Conservation (phyloP, 768 basidiomycete species). For the Calocera cornea region DNA sequence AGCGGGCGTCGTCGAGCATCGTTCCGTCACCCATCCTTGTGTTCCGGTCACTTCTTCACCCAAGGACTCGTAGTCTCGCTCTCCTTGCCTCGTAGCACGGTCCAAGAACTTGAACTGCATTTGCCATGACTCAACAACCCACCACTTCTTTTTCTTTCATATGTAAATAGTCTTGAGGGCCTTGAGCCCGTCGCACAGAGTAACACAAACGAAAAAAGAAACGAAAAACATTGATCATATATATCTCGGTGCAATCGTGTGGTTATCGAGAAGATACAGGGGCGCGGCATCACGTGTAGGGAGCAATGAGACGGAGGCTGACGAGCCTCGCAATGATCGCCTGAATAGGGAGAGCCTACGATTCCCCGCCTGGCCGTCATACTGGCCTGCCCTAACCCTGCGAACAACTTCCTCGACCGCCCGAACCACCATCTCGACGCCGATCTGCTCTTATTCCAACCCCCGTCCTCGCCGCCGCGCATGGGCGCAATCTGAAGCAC, state of each 20-base stretch:
- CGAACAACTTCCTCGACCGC: not conserved
- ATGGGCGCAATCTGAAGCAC: conserved; percentile 3
- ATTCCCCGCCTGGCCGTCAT: not conserved
- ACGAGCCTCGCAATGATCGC: not conserved
- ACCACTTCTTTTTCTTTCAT: not conserved
- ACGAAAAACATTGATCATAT: not conserved
- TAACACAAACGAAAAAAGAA: not conserved
- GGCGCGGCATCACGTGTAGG: not conserved
- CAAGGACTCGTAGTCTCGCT: conserved; percentile 1
- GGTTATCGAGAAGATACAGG: not conserved
- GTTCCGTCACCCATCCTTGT: not conserved
- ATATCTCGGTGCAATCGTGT: not conserved
- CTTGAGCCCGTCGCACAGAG: not conserved
- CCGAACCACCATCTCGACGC: not conserved
- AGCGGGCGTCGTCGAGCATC: not conserved
- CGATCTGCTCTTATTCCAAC: not conserved
- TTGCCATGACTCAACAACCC: not conserved
- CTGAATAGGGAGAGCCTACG: not conserved
- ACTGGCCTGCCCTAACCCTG: not conserved
- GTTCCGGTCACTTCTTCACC: not conserved
- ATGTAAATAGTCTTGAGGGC: not conserved
- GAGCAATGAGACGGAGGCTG: not conserved
- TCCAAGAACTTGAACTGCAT: not conserved
- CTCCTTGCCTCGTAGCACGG: not conserved
- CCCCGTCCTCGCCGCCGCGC: not conserved